Evolutionary conservation across 495 filamentous ascomycete genomes (phyloP).

Genomic region (Coniosporium apollinis): DNA sequence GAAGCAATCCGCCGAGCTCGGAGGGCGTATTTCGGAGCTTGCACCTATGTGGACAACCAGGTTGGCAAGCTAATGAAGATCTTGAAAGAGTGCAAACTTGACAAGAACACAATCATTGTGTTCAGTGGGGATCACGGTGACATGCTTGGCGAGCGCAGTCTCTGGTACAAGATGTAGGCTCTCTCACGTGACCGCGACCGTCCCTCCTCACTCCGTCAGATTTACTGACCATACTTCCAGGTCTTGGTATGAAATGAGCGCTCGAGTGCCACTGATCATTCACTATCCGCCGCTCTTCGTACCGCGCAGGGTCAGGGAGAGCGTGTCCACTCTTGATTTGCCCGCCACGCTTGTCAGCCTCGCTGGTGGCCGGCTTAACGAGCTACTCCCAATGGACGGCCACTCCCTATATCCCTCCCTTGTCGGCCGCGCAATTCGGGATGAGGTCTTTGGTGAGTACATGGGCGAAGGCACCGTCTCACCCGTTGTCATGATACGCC

Average conservation of each 20-base stretch:
- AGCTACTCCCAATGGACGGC: conserved; percentile 59
- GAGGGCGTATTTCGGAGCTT: conserved; percentile 74
- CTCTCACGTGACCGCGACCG: too few species aligned
- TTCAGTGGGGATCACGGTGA: conserved; percentile 86
- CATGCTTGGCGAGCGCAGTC: conserved; percentile 74
- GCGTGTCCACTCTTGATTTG: conserved; percentile 74
- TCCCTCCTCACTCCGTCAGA: too few species aligned
- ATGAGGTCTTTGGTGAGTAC: conserved; percentile 77
- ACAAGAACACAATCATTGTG: conserved; percentile 67
- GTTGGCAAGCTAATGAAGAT: conserved; percentile 60
- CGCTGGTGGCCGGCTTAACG: conserved; percentile 45
- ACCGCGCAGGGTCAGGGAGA: conserved; percentile 51
- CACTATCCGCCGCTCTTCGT: conserved; percentile 50
- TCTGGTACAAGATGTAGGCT: conserved; percentile 97
- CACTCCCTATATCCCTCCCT: conserved; percentile 55
- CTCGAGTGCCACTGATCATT: conserved; percentile 66
- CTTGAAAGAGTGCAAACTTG: conserved; percentile 55
- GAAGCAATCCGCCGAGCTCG: conserved; percentile 66
- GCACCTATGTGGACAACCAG: conserved; percentile 77
- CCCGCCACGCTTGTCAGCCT: conserved; percentile 70
- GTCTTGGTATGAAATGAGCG: conserved; percentile 73
- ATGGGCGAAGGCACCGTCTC: conserved; percentile 75
- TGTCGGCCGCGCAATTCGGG: conserved; percentile 39
- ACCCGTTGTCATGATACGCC: conserved; percentile 80
- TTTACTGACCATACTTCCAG: too few species aligned